phyloP scores from a whole-genome alignment of 163 green algal species.

The Scenedesmus sp. region DNA sequence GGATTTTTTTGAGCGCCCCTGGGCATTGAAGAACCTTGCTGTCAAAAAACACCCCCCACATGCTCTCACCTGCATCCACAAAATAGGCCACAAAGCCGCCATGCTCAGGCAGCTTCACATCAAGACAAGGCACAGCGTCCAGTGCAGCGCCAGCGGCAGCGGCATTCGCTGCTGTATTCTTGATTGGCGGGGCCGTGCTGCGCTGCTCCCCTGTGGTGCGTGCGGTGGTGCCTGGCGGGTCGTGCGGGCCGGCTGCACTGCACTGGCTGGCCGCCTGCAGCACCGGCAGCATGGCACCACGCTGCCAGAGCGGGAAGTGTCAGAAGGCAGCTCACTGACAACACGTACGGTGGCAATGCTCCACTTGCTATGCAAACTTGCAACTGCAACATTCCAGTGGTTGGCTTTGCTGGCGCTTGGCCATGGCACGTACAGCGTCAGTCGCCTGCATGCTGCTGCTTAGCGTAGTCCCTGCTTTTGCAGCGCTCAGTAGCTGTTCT shows the following conservation, averaged over 20 bases:
- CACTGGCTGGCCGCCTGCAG: not conserved
- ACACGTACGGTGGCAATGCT: not conserved
- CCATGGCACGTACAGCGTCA: not conserved
- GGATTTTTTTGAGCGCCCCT: too few relatives aligned
- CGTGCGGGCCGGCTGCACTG: not conserved
- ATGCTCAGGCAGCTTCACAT: constrained; percentile 61
- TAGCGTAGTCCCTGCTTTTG: not conserved
- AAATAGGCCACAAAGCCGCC: constrained; percentile 55
- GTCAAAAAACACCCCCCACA: too few relatives aligned
- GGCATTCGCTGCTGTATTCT: not conserved
- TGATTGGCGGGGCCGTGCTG: not conserved
- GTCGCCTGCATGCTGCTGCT: not conserved
- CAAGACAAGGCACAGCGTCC: too few relatives aligned
- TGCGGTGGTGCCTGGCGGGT: not conserved
- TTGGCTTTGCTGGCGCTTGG: too few relatives aligned
- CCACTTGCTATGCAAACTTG: not conserved
- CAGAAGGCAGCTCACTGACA: not conserved
- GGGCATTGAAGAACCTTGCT: too few relatives aligned
- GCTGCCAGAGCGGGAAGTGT: not conserved
- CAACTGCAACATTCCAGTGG: too few relatives aligned
- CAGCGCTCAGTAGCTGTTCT: not conserved
- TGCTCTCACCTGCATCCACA: constrained; percentile 48
- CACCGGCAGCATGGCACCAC: not conserved
- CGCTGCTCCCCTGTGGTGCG: not conserved
- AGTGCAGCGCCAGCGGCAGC: not conserved